Evolutionary conservation across 2,329 filamentous ascomycete species (phyloP).

Genomic region (Scedosporium apiospermum): DNA sequence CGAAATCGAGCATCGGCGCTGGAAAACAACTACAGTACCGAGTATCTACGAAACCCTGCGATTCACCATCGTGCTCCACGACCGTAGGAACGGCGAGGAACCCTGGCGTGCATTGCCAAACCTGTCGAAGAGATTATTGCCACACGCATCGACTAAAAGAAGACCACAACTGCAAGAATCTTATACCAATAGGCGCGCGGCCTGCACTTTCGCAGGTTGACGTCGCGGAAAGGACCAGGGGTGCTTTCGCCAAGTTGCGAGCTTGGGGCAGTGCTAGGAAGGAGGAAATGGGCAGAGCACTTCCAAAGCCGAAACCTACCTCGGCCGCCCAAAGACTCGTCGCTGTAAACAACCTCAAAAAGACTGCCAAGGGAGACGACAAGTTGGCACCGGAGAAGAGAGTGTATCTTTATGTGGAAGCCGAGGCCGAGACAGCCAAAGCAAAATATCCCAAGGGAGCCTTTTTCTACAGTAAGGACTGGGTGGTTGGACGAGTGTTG

Average conservation of each 20-base stretch:
- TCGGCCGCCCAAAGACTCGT: slow-evolving; percentile 54
- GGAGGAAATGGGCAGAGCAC: slow-evolving; percentile 45
- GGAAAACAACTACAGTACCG: slow-evolving; percentile 44
- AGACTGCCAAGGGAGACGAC: slow-evolving; percentile 79
- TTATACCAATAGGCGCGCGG: slow-evolving; percentile 48
- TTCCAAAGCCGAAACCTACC: slow-evolving; percentile 55
- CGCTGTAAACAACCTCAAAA: slow-evolving; percentile 72
- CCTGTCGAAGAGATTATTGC: slow-evolving; percentile 67
- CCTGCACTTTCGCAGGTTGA: slow-evolving; percentile 30
- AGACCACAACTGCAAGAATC: slow-evolving; percentile 76
- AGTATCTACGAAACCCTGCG: slow-evolving; percentile 57
- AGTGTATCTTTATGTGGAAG: slow-evolving; percentile 86
- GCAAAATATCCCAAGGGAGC: slow-evolving; percentile 74
- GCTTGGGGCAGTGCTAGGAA: slow-evolving; percentile 73
- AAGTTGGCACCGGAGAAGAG: slow-evolving; percentile 73
- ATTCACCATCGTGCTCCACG: slow-evolving; percentile 57
- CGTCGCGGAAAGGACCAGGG: slow-evolving; percentile 51
- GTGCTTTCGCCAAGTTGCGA: slow-evolving; percentile 67
- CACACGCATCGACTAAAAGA: slow-evolving; percentile 67
- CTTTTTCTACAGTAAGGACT: slow-evolving; percentile 74
- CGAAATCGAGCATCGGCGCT: slow-evolving; percentile 43
- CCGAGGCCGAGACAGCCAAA: slow-evolving; percentile 74
- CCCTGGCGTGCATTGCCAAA: slow-evolving; percentile 61
- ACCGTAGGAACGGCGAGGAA: slow-evolving; percentile 58
- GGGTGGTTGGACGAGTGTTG: slow-evolving; percentile 78